Percentiles rank a stretch among this genome's conserved stretches.
phyloP scores from a whole-genome alignment of 2,329 filamentous ascomycete genomes.

The Triangularia verruculosa region DNA sequence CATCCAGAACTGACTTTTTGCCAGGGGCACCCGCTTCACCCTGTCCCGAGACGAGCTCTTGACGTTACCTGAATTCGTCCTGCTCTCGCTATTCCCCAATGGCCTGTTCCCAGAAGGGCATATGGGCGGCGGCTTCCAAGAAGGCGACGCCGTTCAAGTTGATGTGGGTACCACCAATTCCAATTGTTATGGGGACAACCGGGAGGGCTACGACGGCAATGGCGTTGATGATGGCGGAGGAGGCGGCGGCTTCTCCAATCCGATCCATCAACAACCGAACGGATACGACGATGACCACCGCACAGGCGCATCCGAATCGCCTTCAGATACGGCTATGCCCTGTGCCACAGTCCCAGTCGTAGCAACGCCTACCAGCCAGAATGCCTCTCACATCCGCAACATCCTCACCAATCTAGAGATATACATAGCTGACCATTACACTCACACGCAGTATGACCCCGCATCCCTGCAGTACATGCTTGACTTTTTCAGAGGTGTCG shows the following conservation, averaged over 20 bases:
- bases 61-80: conserved; percentile 93
- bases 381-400: conserved; percentile 29
- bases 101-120: conserved; percentile 97
- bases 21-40: conserved; percentile 86
- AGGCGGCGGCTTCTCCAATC: background rate
- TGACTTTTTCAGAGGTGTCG: conserved; percentile 94
- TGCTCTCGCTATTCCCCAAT: conserved; percentile 96
- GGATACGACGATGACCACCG: background rate
- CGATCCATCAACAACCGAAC: background rate
- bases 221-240: conserved; percentile 1
- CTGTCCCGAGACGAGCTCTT: conserved; percentile 92
- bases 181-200: conserved; percentile 17
- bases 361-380: background rate
- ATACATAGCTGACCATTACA: conserved; percentile 42
- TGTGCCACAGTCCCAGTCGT: background rate
- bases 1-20: conserved; percentile 22
- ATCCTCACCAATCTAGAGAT: conserved; percentile 40
- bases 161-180: conserved; percentile 59
- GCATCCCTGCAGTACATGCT: conserved; percentile 98
- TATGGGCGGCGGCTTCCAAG: conserved; percentile 85
- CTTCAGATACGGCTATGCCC: background rate
- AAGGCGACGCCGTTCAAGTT: conserved; percentile 92
- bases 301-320: background rate
- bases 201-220: background rate
- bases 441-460: conserved; percentile 76